Conservation (phyloP, 1,284 basidiomycete genomes). For the Chalciporus piperatoides region DNA sequence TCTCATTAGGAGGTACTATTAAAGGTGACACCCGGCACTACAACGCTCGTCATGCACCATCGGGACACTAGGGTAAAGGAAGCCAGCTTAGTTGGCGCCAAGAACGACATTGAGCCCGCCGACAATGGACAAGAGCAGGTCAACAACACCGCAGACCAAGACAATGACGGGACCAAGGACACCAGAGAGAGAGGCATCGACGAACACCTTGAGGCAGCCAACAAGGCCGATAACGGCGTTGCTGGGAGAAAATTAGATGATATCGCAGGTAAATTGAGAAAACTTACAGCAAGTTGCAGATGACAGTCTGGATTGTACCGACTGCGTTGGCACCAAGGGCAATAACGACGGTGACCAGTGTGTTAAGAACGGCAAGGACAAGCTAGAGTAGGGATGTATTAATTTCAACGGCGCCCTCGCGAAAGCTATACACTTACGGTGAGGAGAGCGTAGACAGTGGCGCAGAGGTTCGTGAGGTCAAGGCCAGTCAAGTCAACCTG, state of each 20-base stretch:
- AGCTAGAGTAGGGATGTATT: slow-evolving; percentile 2
- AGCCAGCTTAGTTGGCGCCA: slow-evolving; percentile 1
- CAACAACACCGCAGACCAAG: not conserved
- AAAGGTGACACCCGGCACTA: slow-evolving; percentile 9
- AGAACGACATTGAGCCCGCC: not conserved
- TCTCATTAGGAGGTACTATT: not conserved
- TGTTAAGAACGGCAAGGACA: slow-evolving; percentile 5
- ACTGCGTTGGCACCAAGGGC: not conserved
- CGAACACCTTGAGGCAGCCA: slow-evolving; percentile 7
- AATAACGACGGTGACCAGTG: slow-evolving; percentile 6
- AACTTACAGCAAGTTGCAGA: slow-evolving; percentile 14
- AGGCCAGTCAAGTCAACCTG: slow-evolving; percentile 10
- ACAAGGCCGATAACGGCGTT: slow-evolving; percentile 1
- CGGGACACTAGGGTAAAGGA: not conserved
- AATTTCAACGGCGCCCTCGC: rapidly evolving
- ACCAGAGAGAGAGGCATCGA: not conserved
- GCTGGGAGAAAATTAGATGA: not conserved
- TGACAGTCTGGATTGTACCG: not conserved
- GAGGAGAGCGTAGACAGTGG: slow-evolving; percentile 8
- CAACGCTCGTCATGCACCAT: slow-evolving; percentile 14
- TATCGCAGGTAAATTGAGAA: not conserved
- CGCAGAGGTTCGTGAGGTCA: slow-evolving; percentile 7
- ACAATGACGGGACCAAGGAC: slow-evolving; percentile 9
- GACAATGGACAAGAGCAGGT: slow-evolving; percentile 3
- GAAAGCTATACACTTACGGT: not conserved